Base-by-base conservation (phyloP, 2,329 filamentous ascomycete species). In the Lachnellula cervina region DNA sequence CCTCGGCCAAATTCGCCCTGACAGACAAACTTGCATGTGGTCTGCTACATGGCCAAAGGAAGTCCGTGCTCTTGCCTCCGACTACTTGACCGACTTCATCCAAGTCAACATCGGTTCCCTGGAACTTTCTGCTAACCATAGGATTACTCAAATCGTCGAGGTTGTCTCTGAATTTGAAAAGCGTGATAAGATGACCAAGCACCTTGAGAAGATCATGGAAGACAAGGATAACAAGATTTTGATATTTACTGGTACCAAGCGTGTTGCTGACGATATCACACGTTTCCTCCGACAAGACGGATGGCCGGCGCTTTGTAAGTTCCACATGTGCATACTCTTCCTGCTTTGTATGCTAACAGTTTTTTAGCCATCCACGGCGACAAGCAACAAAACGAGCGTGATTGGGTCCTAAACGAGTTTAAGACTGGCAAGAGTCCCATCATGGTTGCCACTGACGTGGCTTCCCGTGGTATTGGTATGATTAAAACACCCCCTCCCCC, bases 381-480 rank as follows among this genome's bases (percentile, higher is more conserved):
- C 79, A 97, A 97, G 81, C 92, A 97, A 73, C 94, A 99, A 73
- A 96, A 97, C 76, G 94, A 99, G 80, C 92, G 94, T 80, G 94
- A 97, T 76, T 97, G 94, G 91, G 94, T 97, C 69, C 82, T 99
- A 72, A 95, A 97, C 76, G 93, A 97, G 76, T 99, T 99, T 86
- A 99, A 97, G 86, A 90, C 89, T 64, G 92, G 91, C 78, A 97
- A 97, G 82, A 96, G 91, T 79, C 94, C 94, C 73, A 96, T 99
- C 85, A 96, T 99, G 92, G 94, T 99, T 79, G 94, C 94, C 78
- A 99, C 94, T 65, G 94, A 97, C 72, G 94, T 99, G 78, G 94
- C 94, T 78, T 97, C 94, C 73, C 94, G 94, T 92, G 94, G 94
- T 90, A 97, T 99, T 79, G 94, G 94, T 97, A 95, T 96, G 91